Evolutionary conservation across 176 grass and related monocot species (phyloP).

Genomic region (Saccharum officinarum): DNA sequence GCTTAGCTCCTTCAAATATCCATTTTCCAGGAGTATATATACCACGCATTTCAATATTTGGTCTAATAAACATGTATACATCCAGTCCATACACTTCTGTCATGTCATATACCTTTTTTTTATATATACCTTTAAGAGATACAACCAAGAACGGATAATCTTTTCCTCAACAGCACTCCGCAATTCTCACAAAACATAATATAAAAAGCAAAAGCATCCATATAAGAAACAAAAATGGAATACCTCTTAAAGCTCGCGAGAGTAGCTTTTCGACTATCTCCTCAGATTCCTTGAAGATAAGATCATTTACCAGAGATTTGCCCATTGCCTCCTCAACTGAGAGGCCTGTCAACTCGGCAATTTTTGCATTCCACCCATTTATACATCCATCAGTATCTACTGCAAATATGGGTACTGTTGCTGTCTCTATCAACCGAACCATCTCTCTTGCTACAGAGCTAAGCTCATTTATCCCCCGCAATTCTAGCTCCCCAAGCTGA

Average conservation of each 20-base stretch:
- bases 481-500: slow-evolving; percentile 67
- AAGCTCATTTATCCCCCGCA: slow-evolving; percentile 92
- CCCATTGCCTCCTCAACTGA: slow-evolving; percentile 93
- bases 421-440: slow-evolving; percentile 95
- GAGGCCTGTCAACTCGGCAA: slow-evolving; percentile 87
- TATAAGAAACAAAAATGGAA: slow-evolving; percentile 29
- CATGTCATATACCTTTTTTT: not conserved
- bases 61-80: not conserved
- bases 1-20: not conserved
- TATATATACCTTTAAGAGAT: not conserved
- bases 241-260: slow-evolving; percentile 77
- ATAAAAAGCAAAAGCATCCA: slow-evolving; percentile 4
- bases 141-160: not conserved
- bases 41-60: not conserved
- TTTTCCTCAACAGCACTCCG: not conserved
- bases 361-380: slow-evolving; percentile 99
- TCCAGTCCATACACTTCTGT: not conserved
- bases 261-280: slow-evolving; percentile 78
- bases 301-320: slow-evolving; percentile 88
- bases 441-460: slow-evolving; percentile 90
- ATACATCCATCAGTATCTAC: slow-evolving; percentile 83
- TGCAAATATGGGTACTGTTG: slow-evolving; percentile 91
- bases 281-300: slow-evolving; percentile 79
- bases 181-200: not conserved
- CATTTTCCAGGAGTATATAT: not conserved